Base-by-base conservation (phyloP, 208 protist genomes). In the Leishmania aethiopica region DNA sequence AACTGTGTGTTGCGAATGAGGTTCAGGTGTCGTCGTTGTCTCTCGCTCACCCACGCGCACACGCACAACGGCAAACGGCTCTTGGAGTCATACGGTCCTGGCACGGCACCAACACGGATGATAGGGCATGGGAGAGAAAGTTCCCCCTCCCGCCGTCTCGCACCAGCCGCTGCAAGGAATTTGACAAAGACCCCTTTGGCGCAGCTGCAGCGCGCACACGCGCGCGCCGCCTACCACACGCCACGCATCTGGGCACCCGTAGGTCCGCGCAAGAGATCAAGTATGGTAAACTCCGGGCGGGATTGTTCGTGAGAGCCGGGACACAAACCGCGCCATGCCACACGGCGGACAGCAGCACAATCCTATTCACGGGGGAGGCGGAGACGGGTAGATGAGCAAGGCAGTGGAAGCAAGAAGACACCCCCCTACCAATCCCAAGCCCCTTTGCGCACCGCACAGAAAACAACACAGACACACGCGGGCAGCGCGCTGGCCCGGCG, bases 221-320 rank as follows among this genome's bases (percentile, higher is more conserved):
- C 1, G 10, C 57, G 49, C 51, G 10, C 51, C 32, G 37, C 51
- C 32, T 51, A 51, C 35, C 49, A 35, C 35, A 53, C 64, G 81
- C 62, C 51, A 35, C 62, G 49, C 60, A 84, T 92, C 89, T 92
- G 32, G 89, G 87, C 86, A 77, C 87, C 75, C 83, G 84, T 89
- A 93, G 90, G 90, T 93, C 85, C 90, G 89, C 90, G 55, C 84
- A 86, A 84, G 89, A 90, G 89, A 92, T 83, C 81, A 69, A 92
- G 60, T 72, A 66, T 74, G 83, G 57, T 92, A 92, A 74, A 90
- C 89, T 90, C 89, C 80, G 73, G 87, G 89, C 88, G 89, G 89
- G 89, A 92, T 92, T 92, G 87, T 92, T 90, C 89, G 74, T 89
- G 80, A 86, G 86, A 62, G 86, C 87, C 86, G 82, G 66, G 1